phyloP scores from a whole-genome alignment of 768 basidiomycete genomes.

The Symmetrospora coprosmae region DNA sequence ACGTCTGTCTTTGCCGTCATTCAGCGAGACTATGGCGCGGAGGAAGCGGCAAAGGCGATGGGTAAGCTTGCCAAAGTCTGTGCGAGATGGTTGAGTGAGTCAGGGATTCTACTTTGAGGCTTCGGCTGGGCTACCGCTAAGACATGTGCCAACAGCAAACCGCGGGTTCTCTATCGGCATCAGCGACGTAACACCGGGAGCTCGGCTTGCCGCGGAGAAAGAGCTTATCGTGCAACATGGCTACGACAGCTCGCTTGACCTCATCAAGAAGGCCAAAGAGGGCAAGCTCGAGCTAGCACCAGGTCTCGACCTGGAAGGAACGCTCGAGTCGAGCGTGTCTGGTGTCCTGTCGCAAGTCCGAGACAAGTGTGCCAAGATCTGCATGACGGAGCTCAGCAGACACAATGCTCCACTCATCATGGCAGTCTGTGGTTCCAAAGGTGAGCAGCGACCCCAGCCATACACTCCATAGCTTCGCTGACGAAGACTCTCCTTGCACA shows the following conservation, averaged over 20 bases:
- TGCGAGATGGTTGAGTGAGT: constrained; percentile 75
- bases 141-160: constrained; percentile 53
- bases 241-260: constrained; percentile 68
- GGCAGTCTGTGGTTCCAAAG: constrained; percentile 99
- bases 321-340: constrained; percentile 90
- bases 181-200: constrained; percentile 94
- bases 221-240: constrained; percentile 73
- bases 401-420: constrained; percentile 96
- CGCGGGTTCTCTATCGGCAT: constrained; percentile 95
- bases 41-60: constrained; percentile 91
- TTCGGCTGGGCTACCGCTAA: background rate
- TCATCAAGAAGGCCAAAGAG: constrained; percentile 77
- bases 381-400: constrained; percentile 93
- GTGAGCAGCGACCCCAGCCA: constrained; percentile 39
- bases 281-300: constrained; percentile 89
- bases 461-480: constrained; percentile 2
- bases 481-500: constrained; percentile 21
- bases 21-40: constrained; percentile 84
- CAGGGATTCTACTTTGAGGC: background rate
- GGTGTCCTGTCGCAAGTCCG: constrained; percentile 85
- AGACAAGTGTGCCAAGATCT: constrained; percentile 88
- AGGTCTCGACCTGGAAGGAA: constrained; percentile 94
- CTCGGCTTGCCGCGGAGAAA: constrained; percentile 62
- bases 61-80: constrained; percentile 87
- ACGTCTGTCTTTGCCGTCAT: constrained; percentile 98